phyloP scores from a whole-genome alignment of 176 grass and related monocot genomes.

The Poa pratensis region DNA sequence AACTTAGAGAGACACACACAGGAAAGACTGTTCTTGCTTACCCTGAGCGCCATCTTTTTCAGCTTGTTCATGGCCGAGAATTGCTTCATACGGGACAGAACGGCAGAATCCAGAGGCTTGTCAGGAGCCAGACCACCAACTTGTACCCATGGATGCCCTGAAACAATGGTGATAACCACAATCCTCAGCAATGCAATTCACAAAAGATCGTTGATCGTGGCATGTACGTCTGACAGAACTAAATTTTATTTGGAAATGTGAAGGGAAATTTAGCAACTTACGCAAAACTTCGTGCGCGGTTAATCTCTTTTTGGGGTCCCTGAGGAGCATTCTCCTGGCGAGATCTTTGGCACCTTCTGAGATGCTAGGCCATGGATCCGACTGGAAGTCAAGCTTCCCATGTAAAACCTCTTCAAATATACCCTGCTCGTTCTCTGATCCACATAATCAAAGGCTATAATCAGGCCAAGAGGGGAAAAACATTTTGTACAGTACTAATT shows the following conservation, averaged over 20 bases:
- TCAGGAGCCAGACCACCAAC: constrained; percentile 80
- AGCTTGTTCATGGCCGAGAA: constrained; percentile 95
- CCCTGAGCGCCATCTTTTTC: constrained; percentile 91
- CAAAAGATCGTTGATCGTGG: not conserved
- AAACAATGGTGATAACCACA: constrained; percentile 28
- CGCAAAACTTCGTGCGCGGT: constrained; percentile 92
- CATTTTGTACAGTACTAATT: too few relatives aligned
- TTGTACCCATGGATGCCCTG: constrained; percentile 94
- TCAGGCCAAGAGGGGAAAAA: not conserved
- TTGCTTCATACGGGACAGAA: constrained; percentile 90
- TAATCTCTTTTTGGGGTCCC: constrained; percentile 80
- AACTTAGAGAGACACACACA: not conserved
- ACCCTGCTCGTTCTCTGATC: constrained; percentile 86
- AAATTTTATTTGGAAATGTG: not conserved
- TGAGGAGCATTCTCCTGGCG: constrained; percentile 86
- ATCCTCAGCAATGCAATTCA: constrained; percentile 8
- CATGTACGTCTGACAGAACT: not conserved
- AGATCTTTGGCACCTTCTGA: constrained; percentile 92
- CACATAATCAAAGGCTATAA: not conserved
- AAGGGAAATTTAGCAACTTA: constrained; percentile 36
- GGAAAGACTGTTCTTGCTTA: constrained; percentile 38
- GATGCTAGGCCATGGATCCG: constrained; percentile 93
- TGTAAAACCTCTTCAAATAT: constrained; percentile 97
- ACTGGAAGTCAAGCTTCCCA: constrained; percentile 76
- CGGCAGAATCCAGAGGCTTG: constrained; percentile 83